These are phyloP conservation scores for Diaporthe amygdali DNA, from an alignment of 2,329 filamentous ascomycete genomes.

Conservation along the genomic window DNA sequence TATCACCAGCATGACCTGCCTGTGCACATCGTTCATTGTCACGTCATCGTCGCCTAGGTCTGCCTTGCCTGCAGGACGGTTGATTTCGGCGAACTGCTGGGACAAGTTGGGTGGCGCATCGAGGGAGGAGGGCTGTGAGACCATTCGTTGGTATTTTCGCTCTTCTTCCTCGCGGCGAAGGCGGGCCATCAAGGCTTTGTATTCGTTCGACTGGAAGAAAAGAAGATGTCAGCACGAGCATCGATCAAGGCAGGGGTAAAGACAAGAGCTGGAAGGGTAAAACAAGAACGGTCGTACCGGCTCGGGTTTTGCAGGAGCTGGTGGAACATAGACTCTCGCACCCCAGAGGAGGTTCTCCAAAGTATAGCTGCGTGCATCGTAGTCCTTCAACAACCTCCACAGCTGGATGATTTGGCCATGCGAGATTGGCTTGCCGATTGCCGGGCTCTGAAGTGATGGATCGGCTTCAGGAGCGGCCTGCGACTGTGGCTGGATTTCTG, in stretches of 20 bases:
- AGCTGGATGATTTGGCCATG: slow-evolving; percentile 72
- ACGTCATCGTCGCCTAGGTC: slow-evolving; percentile 64
- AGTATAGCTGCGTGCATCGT: slow-evolving; percentile 41
- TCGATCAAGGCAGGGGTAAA: slow-evolving; percentile 11
- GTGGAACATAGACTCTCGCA: slow-evolving; percentile 75
- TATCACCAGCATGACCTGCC: slow-evolving; percentile 83
- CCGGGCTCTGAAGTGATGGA: slow-evolving; percentile 54
- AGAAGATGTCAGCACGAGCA: slow-evolving; percentile 24
- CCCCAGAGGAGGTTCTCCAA: slow-evolving; percentile 77
- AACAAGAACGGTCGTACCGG: slow-evolving; percentile 59
- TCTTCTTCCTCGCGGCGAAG: slow-evolving; percentile 84
- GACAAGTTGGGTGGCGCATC: slow-evolving; percentile 51
- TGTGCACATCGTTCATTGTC: slow-evolving; percentile 74
- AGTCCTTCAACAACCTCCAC: slow-evolving; percentile 55
- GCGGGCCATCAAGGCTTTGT: slow-evolving; percentile 84
- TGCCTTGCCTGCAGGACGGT: slow-evolving; percentile 49
- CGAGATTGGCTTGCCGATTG: slow-evolving; percentile 71
- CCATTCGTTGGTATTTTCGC: slow-evolving; percentile 81
- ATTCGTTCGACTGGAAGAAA: slow-evolving; percentile 71
- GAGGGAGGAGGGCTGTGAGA: slow-evolving; percentile 60
- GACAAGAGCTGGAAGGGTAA: slow-evolving; percentile 6
- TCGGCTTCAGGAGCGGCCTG: slow-evolving; percentile 36
- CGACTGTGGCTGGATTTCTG: slow-evolving; percentile 10
- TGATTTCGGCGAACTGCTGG: slow-evolving; percentile 60
- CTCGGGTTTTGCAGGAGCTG: slow-evolving; percentile 79